These are phyloP conservation scores for Suillus subalutaceus DNA, from an alignment of 768 basidiomycete genomes.

Conservation along the genomic window DNA sequence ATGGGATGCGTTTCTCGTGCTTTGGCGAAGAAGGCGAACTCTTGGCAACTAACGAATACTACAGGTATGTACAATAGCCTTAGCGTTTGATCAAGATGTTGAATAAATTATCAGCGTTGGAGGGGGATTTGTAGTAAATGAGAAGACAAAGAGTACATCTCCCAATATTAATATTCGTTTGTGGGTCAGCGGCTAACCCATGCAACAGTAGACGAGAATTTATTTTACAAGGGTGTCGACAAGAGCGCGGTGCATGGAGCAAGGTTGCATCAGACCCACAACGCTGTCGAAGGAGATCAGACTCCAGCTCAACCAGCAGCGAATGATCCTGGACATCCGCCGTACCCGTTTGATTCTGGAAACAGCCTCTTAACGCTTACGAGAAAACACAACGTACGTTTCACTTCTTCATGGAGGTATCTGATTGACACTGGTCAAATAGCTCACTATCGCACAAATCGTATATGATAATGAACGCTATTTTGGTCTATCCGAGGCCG, in stretches of 20 bases:
- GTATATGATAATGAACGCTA: slow-evolving; percentile 90
- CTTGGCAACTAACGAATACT: slow-evolving; percentile 94
- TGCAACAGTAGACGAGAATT: slow-evolving; percentile 79
- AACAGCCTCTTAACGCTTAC: slow-evolving; percentile 76
- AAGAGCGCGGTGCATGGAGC: slow-evolving; percentile 81
- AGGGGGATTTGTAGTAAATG: slow-evolving; percentile 94
- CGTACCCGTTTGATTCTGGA: slow-evolving; percentile 82
- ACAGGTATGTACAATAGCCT: slow-evolving; percentile 47
- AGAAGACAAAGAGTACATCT: slow-evolving; percentile 78
- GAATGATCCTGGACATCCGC: slow-evolving; percentile 58
- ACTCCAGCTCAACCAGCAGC: slow-evolving; percentile 16
- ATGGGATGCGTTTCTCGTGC: slow-evolving; percentile 91
- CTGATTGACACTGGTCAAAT: neutral
- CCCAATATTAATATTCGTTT: neutral
- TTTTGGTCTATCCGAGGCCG: slow-evolving; percentile 75
- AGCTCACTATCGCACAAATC: slow-evolving; percentile 94
- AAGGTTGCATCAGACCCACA: slow-evolving; percentile 69
- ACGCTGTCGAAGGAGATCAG: slow-evolving; percentile 33
- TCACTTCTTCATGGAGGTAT: slow-evolving; percentile 3
- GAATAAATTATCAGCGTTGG: slow-evolving; percentile 59
- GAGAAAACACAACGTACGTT: slow-evolving; percentile 77
- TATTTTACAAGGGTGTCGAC: slow-evolving; percentile 92
- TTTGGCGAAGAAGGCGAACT: slow-evolving; percentile 83
- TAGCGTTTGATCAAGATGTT: neutral
- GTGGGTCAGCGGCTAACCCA: neutral